phyloP scores from a whole-genome alignment of 106 monocot genomes.

The Vanilla planifolia region DNA sequence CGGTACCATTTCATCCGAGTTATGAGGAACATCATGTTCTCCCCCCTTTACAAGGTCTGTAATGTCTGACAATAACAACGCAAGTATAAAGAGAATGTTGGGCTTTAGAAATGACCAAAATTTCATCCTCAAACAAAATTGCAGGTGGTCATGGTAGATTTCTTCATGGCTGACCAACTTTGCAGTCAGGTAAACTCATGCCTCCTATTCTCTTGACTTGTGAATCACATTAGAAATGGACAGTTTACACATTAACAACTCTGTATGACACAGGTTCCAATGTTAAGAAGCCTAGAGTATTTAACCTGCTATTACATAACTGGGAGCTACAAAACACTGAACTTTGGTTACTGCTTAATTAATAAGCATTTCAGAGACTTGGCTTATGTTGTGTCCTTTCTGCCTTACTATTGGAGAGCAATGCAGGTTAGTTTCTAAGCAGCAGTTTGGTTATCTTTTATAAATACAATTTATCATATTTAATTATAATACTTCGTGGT shows the following conservation, averaged over 20 bases:
- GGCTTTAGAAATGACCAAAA: neutral
- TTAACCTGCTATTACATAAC: constrained; percentile 94
- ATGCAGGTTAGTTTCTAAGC: constrained; percentile 60
- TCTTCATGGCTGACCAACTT: constrained; percentile 99
- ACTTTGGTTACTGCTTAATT: constrained; percentile 77
- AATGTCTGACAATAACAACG: neutral
- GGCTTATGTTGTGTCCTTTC: constrained; percentile 90
- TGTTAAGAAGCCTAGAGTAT: constrained; percentile 86
- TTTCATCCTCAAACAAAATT: neutral
- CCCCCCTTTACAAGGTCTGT: constrained; percentile 89
- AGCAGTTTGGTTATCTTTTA: neutral
- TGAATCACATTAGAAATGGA: neutral
- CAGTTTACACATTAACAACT: neutral
- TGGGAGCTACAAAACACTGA: constrained; percentile 88
- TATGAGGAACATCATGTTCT: constrained; percentile 78
- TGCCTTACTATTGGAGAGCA: constrained; percentile 99
- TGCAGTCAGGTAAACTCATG: constrained; percentile 79
- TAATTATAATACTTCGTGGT: neutral
- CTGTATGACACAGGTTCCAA: constrained; percentile 60
- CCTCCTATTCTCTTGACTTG: neutral
- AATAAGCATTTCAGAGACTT: constrained; percentile 63
- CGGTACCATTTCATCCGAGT: constrained; percentile 67
- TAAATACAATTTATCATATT: no score
- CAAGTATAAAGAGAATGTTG: neutral
- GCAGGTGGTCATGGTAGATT: constrained; percentile 96